Evolutionary conservation across 331 rosid genomes (phyloP).

Genomic region (Acacia pycnantha): DNA sequence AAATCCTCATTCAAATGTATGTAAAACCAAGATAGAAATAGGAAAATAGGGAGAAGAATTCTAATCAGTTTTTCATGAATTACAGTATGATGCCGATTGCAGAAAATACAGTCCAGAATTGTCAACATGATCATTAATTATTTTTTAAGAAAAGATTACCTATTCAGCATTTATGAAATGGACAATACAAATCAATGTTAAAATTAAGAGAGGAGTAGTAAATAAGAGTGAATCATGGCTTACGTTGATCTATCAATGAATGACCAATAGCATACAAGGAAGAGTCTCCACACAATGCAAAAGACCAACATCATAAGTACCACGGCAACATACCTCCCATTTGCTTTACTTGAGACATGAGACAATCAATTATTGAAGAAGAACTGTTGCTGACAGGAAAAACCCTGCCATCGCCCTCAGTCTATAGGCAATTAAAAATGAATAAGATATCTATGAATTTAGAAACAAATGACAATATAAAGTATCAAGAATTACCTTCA

Average conservation of each 20-base stretch:
- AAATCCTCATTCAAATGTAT: conserved; percentile 23
- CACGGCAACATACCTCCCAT: conserved; percentile 53
- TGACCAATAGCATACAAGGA: neutral
- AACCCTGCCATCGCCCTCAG: conserved; percentile 94
- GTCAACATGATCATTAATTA: conserved; percentile 12
- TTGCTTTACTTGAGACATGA: conserved; percentile 63
- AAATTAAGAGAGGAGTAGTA: neutral
- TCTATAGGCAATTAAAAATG: conserved; percentile 41
- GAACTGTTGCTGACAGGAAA: conserved; percentile 93
- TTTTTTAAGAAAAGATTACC: neutral
- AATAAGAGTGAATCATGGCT: neutral
- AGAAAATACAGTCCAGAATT: conserved; percentile 38
- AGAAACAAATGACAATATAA: conserved; percentile 20
- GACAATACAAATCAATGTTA: neutral
- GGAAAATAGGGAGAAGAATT: neutral
- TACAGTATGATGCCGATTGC: neutral
- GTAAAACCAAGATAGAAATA: conserved; percentile 11
- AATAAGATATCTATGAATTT: conserved; percentile 27
- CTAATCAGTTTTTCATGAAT: conserved; percentile 1
- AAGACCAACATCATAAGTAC: conserved; percentile 21
- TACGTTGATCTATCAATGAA: neutral
- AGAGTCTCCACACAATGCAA: conserved; percentile 8
- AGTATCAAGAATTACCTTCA: conserved; percentile 64
- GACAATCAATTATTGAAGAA: conserved; percentile 81
- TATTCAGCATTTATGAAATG: neutral